Evolutionary conservation across 495 filamentous ascomycete species (phyloP).

Genomic region (Podospora tetraspora): DNA sequence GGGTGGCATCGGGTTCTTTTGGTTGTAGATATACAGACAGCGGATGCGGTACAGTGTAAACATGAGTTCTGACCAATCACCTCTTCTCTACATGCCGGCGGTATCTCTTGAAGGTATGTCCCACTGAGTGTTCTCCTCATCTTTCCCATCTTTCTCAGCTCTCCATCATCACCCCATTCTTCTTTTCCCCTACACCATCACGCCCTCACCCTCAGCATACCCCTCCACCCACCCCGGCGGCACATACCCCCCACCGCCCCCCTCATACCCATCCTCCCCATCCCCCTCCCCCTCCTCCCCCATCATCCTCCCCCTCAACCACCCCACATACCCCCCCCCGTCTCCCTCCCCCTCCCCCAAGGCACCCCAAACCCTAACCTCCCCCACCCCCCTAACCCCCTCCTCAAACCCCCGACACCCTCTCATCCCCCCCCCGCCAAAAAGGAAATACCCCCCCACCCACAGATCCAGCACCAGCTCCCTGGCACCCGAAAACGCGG

Average conservation of each 20-base stretch:
- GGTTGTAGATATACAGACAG: neutral
- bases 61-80: neutral
- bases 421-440: neutral
- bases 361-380: neutral
- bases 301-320: neutral
- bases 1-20: neutral
- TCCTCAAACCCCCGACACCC: neutral
- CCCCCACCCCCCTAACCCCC: conserved; percentile 11
- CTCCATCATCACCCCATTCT: too few relatives aligned
- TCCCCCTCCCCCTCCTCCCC: neutral
- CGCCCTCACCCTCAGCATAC: too few relatives aligned
- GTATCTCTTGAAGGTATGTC: too few relatives aligned
- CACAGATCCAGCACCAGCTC: neutral
- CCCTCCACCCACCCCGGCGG: too few relatives aligned
- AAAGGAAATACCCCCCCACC: conserved; percentile 11
- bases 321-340: neutral
- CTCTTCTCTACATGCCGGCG: neutral
- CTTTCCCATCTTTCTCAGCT: too few relatives aligned
- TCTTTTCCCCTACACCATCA: too few relatives aligned
- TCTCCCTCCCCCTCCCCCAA: neutral
- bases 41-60: neutral
- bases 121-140: too few relatives aligned
- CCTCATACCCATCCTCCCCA: conserved; percentile 34
- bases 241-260: neutral
- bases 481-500: neutral